Conservation (phyloP, 2,329 filamentous ascomycete species). For the Exophiala calicioides region DNA sequence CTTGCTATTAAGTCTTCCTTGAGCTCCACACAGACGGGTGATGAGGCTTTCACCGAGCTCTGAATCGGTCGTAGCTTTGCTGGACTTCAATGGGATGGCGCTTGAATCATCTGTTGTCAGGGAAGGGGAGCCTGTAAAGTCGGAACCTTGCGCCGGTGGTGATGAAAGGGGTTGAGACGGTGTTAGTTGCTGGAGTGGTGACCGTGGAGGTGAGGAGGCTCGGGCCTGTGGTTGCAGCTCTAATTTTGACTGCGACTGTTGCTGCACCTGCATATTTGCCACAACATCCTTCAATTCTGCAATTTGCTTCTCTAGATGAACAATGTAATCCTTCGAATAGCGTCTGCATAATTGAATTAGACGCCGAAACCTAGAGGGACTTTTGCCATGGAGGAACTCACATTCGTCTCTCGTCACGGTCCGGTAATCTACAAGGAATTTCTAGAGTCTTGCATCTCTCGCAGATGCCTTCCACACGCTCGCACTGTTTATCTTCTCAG, state of each 20-base stretch:
- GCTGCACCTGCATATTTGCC: slow-evolving; percentile 3
- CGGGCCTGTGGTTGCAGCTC: background rate
- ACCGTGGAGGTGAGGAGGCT: background rate
- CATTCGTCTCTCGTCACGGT: slow-evolving; percentile 10
- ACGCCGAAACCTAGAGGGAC: no score
- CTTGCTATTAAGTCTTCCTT: slow-evolving; percentile 8
- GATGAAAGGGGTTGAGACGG: background rate
- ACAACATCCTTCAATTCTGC: slow-evolving; percentile 1
- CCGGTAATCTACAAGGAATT: slow-evolving; percentile 7
- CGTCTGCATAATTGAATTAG: slow-evolving; percentile 1
- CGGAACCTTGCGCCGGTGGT: slow-evolving; percentile 4
- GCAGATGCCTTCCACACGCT: slow-evolving; percentile 8
- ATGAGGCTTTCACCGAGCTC: slow-evolving; percentile 7
- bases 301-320: slow-evolving; percentile 8
- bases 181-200: background rate
- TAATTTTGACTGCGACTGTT: background rate
- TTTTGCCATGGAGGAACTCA: background rate
- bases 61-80: slow-evolving; percentile 5
- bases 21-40: slow-evolving; percentile 7
- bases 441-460: slow-evolving; percentile 8
- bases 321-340: slow-evolving; percentile 14
- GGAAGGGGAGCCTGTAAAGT: background rate
- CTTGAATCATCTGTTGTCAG: slow-evolving; percentile 5
- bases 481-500: slow-evolving; percentile 6
- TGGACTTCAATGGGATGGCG: background rate